A percentile compares a stretch with the other conserved stretches of the same genome.
phyloP scores from a whole-genome alignment of 306 rosid species.

The Prunus fruticosa region DNA sequence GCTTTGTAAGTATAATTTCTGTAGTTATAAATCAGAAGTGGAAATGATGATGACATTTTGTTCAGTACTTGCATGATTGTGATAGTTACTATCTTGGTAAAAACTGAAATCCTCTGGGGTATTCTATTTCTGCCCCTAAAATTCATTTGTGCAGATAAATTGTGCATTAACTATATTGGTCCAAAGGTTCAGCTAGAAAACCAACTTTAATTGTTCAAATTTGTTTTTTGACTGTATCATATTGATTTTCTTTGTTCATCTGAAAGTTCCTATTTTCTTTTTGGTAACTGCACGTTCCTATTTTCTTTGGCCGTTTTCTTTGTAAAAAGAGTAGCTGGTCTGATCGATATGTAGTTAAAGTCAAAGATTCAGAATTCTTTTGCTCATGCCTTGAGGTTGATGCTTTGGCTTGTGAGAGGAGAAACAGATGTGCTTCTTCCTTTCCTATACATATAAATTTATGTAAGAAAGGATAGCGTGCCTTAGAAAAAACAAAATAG shows the following conservation, averaged over 20 bases:
- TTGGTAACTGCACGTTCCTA: background rate
- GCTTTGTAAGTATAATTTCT: slow-evolving; percentile 51
- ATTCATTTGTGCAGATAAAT: background rate
- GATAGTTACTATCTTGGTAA: background rate
- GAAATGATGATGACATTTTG: background rate
- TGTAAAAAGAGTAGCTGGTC: background rate
- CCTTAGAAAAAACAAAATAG: background rate
- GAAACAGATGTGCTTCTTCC: background rate
- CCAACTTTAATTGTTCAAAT: background rate
- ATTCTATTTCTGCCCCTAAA: background rate
- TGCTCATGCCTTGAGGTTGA: background rate
- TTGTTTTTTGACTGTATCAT: background rate
- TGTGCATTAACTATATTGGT: background rate
- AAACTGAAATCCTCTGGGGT: background rate
- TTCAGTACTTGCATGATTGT: background rate
- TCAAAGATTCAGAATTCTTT: no score
- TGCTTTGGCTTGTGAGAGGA: background rate
- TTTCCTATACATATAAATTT: background rate
- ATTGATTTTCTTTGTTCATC: background rate
- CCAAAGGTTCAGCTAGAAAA: background rate
- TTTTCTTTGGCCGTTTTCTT: background rate
- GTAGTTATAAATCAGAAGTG: background rate
- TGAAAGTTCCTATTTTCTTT: background rate
- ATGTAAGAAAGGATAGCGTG: background rate
- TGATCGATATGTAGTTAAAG: background rate